phyloP scores from a whole-genome alignment of 176 grass and related monocot genomes.

The Triticum monococcum region DNA sequence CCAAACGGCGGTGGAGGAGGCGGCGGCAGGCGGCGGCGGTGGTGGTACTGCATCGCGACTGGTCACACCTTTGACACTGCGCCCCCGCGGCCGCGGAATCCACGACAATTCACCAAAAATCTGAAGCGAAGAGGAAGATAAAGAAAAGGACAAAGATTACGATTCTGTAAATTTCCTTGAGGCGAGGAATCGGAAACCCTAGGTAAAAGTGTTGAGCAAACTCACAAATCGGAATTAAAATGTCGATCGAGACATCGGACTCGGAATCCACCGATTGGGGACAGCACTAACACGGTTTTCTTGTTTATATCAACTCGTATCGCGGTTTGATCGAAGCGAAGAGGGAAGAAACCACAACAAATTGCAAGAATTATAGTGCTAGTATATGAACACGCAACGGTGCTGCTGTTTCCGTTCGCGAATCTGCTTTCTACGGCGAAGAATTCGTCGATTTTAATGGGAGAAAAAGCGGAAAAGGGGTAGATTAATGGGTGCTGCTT shows the following conservation, averaged over 20 bases:
- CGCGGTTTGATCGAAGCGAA: constrained; percentile 20
- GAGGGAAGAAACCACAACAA: not conserved
- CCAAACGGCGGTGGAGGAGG: constrained; percentile 36
- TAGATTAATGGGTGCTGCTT: constrained; percentile 37
- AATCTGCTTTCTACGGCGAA: constrained; percentile 35
- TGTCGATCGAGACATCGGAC: constrained; percentile 23
- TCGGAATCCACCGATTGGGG: not conserved
- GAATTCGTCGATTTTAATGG: constrained; percentile 25
- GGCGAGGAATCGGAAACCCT: constrained; percentile 41
- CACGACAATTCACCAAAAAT: constrained; percentile 38
- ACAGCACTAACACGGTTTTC: constrained; percentile 14
- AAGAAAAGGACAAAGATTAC: constrained; percentile 18
- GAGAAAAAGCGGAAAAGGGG: not conserved
- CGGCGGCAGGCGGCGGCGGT: constrained; percentile 28
- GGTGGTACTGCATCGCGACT: constrained; percentile 49
- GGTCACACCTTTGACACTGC: constrained; percentile 2
- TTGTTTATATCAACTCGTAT: not conserved
- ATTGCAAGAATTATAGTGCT: not conserved
- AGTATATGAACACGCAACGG: not conserved
- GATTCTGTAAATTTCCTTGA: constrained; percentile 31
- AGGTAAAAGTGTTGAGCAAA: not conserved
- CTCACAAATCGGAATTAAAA: constrained; percentile 31
- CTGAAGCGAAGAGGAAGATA: constrained; percentile 24
- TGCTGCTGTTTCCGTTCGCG: not conserved
- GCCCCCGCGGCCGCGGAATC: constrained; percentile 15